Base-by-base conservation (phyloP, 2,329 filamentous ascomycete genomes). In the Nothophoma quercina region DNA sequence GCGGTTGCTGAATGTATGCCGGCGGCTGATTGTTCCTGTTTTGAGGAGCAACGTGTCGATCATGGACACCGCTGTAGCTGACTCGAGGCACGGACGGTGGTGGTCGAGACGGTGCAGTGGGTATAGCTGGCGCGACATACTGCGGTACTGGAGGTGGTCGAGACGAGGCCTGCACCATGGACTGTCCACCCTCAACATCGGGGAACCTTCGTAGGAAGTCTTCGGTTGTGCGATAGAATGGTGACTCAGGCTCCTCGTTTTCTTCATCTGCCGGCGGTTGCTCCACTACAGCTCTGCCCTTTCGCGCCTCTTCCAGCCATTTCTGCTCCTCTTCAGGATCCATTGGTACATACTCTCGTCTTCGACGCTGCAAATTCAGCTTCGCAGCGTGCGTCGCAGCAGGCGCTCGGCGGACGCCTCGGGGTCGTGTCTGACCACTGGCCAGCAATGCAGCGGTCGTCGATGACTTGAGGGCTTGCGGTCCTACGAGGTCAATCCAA, bases 151-250 rank as follows among this genome's bases (percentile, higher is more conserved):
- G 62, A 59, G 61, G 70, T 25, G 60, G 68, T 18, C 74, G 66
- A 10, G 66, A 60, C 6, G 75, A 70, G n/a, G 75, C 75, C 35
- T 75, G 75, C 33, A 79, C 73, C 83, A 85, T 84, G 15, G 83
- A 83, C 59, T 87, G 78, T 38, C 76, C 78, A 19, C 82, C 80
- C 30, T 84, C 76, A 5, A 86, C 81, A 7, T 92, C 87, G 0
- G 93, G 92, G 68, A 88, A 96, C 16, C 90, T 84, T 7, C 90
- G 86, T 41, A 96, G 76, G 64, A 97, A 97, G 26, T 96, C 93
- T 58, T 95, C 90, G 10, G 88, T 90, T 5, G 86, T 87, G 51
- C 87, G 87, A 34, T 88, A 82, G 74, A 78, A 62, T 73, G 77
- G 55, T 22, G 68, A 58, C 21, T 51, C 41, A 22, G 63, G 39